A percentile compares a stretch with the other conserved stretches of the same genome.
phyloP scores from a whole-genome alignment of 345 rosid genomes.

The Gossypium raimondii region DNA sequence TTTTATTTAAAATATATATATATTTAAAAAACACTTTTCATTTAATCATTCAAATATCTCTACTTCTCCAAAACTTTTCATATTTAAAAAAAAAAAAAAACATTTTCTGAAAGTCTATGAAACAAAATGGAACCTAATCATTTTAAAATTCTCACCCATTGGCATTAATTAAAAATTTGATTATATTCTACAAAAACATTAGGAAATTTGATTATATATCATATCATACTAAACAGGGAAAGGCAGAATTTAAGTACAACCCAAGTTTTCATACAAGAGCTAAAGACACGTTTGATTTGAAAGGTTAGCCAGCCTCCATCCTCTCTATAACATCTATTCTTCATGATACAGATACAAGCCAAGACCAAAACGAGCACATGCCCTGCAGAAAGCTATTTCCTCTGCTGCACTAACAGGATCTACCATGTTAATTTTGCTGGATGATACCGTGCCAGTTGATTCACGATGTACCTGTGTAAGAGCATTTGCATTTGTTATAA shows the following conservation, averaged over 20 bases:
- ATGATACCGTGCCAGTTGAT: slow-evolving; percentile 72
- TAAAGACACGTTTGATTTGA: background rate
- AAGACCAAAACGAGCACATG: slow-evolving; percentile 94
- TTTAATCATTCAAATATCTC: no score
- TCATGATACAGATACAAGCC: slow-evolving; percentile 90
- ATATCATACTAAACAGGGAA: background rate
- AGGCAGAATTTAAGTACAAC: background rate
- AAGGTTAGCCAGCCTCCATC: slow-evolving; percentile 9
- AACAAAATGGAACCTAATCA: no score
- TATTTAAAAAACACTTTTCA: no score
- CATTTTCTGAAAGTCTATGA: no score
- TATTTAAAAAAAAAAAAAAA: no score
- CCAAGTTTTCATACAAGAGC: background rate
- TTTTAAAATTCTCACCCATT: background rate
- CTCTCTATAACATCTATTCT: slow-evolving; percentile 34
- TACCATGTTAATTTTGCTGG: slow-evolving; percentile 31
- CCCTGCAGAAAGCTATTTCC: slow-evolving; percentile 93
- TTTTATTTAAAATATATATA: no score
- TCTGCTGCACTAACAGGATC: slow-evolving; percentile 93
- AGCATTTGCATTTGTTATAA: background rate
- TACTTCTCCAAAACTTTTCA: no score
- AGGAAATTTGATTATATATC: slow-evolving; percentile 6
- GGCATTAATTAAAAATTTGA: background rate
- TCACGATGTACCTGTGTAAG: slow-evolving; percentile 79
- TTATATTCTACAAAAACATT: background rate